Evolutionary conservation across 1,284 basidiomycete genomes (phyloP).

Genomic region (Marasmius tenuissimus): DNA sequence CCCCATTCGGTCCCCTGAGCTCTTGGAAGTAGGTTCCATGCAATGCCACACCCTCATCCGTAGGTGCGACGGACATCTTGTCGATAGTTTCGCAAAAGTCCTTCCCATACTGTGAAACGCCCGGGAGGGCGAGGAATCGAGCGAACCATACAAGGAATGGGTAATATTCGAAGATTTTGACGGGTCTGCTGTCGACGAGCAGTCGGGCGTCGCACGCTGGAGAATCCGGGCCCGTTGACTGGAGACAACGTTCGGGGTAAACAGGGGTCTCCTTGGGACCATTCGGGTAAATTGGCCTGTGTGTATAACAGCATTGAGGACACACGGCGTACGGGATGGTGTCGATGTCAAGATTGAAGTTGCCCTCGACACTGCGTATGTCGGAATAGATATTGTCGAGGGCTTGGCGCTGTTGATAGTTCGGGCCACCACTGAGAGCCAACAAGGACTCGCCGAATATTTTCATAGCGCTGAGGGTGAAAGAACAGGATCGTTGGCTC

Average conservation of each 20-base stretch:
- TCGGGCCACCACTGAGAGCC: background rate
- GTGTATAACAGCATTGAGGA: background rate
- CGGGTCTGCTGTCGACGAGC: too few species aligned
- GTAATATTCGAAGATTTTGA: conserved; percentile 5
- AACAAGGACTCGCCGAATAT: conserved; percentile 1
- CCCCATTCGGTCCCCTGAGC: background rate
- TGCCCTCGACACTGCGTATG: background rate
- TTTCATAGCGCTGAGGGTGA: background rate
- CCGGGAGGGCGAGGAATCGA: background rate
- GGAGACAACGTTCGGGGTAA: too few species aligned
- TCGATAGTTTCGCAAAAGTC: background rate
- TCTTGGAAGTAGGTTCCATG: background rate
- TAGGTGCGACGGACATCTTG: background rate
- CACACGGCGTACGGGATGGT: background rate
- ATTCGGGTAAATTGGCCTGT: too few species aligned
- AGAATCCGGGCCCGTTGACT: too few species aligned
- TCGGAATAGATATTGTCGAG: background rate
- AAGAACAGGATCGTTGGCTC: background rate
- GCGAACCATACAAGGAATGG: conserved; percentile 6
- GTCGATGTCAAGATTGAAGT: background rate
- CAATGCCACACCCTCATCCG: background rate
- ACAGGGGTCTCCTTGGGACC: too few species aligned
- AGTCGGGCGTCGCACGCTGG: too few species aligned
- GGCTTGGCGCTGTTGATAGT: background rate
- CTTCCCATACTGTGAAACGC: background rate